Evolutionary conservation across 768 basidiomycete genomes (phyloP).

Genomic region (Suillus cothurnatus): DNA sequence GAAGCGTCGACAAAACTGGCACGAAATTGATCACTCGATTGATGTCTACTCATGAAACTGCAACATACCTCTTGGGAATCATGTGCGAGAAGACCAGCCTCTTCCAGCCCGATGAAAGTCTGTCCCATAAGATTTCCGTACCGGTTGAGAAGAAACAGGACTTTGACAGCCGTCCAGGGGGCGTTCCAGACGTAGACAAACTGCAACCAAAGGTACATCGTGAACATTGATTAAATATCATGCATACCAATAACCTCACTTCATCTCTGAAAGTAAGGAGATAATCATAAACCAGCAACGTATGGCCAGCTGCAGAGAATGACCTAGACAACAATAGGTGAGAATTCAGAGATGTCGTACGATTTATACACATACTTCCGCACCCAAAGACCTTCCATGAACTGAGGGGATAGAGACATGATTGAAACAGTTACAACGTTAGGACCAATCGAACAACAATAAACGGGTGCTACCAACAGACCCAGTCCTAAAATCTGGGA

Average conservation of each 20-base stretch:
- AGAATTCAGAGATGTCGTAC: neutral
- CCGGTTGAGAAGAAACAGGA: constrained; percentile 17
- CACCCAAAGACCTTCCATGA: constrained; percentile 6
- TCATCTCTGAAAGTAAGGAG: constrained; percentile 17
- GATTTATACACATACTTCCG: neutral
- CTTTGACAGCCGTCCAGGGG: constrained; percentile 16
- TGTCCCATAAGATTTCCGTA: constrained; percentile 21
- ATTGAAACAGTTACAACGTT: neutral
- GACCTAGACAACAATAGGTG: constrained; percentile 8
- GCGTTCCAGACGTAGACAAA: constrained; percentile 19
- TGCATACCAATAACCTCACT: constrained; percentile 6
- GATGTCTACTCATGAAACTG: neutral
- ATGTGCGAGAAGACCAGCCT: constrained; percentile 10
- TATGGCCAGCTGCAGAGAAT: constrained; percentile 11
- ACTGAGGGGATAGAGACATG: constrained; percentile 4
- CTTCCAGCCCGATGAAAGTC: constrained; percentile 10
- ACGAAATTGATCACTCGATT: neutral
- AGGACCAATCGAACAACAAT: neutral
- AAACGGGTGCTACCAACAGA: neutral
- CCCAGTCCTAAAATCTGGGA: neutral
- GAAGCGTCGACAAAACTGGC: constrained; percentile 5
- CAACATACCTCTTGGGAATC: constrained; percentile 5
- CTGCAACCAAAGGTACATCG: constrained; percentile 3
- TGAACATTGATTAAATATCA: neutral
- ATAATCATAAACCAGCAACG: constrained; percentile 20